Percentiles rank a stretch among this genome's conserved stretches.
These are phyloP conservation scores for Pichia sp. DNA, from an alignment of 1,139 yeast genomes.

Conservation along the genomic window DNA sequence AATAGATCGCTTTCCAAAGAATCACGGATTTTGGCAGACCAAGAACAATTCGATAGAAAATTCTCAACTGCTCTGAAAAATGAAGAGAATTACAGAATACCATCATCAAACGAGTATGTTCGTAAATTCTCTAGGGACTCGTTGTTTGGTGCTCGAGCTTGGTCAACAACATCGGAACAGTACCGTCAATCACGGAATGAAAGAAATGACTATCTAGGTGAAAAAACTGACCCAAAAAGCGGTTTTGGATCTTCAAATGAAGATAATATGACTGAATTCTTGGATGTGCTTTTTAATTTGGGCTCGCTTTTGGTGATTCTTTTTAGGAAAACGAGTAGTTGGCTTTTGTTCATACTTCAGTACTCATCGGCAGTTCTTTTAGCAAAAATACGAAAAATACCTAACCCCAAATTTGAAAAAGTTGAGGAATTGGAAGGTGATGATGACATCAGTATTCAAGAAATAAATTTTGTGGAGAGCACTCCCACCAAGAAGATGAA, in stretches of 20 bases:
- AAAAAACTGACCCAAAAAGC: background rate
- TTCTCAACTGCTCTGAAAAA: background rate
- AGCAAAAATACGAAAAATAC: conserved; percentile 16
- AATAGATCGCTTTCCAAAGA: conserved; percentile 2
- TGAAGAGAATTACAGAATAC: background rate
- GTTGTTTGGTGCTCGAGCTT: conserved; percentile 7
- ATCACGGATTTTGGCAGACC: conserved; percentile 2
- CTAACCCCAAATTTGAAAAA: conserved; percentile 15
- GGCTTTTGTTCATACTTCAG: conserved; percentile 19
- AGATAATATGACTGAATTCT: background rate
- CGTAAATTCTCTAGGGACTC: background rate
- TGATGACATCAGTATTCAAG: background rate
- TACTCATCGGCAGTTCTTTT: conserved; percentile 9
- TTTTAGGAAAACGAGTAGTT: conserved; percentile 15
- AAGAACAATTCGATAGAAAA: too few relatives aligned
- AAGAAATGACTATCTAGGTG: background rate
- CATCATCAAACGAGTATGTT: background rate
- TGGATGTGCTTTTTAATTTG: conserved; percentile 8
- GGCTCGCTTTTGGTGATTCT: conserved; percentile 14
- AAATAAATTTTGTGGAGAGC: conserved; percentile 10
- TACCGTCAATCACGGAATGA: background rate
- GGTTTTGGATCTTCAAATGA: conserved; percentile 6
- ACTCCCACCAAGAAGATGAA: conserved; percentile 9
- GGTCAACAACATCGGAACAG: conserved; percentile 5
- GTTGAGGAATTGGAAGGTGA: background rate